Conservation (phyloP, 1,284 basidiomycete species). For the Pseudomicrostroma phylloplanum region DNA sequence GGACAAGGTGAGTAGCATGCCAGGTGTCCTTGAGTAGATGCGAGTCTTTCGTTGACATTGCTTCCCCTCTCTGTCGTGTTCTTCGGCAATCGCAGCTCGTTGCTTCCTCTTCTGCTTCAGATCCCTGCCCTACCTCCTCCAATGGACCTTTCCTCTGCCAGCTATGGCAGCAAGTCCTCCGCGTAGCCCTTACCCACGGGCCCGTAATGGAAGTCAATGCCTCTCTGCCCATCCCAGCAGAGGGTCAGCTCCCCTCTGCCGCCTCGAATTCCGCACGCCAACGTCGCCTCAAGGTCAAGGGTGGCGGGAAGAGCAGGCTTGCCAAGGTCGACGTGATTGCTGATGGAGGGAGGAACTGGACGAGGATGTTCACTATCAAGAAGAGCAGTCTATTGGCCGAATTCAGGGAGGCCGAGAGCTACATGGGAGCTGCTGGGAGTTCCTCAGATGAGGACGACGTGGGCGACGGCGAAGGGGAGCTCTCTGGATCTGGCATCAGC, state of each 20-base stretch:
- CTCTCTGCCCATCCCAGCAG: constrained; percentile 15
- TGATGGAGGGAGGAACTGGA: constrained; percentile 28
- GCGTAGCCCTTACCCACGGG: constrained; percentile 20
- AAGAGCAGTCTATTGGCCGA: constrained; percentile 25
- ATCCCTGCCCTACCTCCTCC: constrained; percentile 21
- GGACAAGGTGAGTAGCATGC: not conserved
- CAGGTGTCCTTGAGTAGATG: not conserved
- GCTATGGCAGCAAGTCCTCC: constrained; percentile 30
- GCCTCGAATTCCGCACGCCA: constrained; percentile 8
- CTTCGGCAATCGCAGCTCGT: not conserved
- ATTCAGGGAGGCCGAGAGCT: constrained; percentile 37
- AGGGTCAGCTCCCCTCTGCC: not conserved
- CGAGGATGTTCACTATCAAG: constrained; percentile 27
- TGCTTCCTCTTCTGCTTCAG: not conserved
- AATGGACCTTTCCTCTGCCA: constrained; percentile 29
- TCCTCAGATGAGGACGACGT: constrained; percentile 5
- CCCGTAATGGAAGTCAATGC: constrained; percentile 24
- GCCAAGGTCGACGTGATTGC: constrained; percentile 35
- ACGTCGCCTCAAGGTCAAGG: constrained; percentile 15
- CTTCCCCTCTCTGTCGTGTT: not conserved
- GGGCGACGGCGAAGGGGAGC: not conserved
- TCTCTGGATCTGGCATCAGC: constrained; percentile 15
- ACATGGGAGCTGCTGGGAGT: constrained; percentile 17
- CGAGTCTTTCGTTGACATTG: not conserved
- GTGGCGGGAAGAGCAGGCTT: not conserved